Conservation (phyloP, 2,329 filamentous ascomycete species). For the Aspergillus tamarii region DNA sequence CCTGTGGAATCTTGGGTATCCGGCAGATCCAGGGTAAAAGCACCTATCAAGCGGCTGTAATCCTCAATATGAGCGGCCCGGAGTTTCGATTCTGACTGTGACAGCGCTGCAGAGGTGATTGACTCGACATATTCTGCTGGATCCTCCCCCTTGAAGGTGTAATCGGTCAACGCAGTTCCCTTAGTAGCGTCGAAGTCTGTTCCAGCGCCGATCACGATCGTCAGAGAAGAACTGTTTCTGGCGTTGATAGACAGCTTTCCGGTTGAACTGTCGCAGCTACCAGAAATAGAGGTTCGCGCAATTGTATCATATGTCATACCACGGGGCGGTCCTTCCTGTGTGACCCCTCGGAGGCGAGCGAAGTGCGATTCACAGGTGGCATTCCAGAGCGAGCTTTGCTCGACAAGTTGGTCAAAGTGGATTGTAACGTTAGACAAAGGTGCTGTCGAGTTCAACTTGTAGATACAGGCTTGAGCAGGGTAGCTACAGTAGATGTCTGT, state of each 20-base stretch:
- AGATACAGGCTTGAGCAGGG: slow-evolving; percentile 47
- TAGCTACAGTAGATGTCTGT: slow-evolving; percentile 29
- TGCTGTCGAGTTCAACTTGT: slow-evolving; percentile 33
- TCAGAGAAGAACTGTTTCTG: not conserved
- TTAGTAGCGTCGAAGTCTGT: slow-evolving; percentile 55
- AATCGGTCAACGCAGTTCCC: slow-evolving; percentile 49
- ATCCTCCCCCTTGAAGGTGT: slow-evolving; percentile 54
- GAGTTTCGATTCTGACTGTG: slow-evolving; percentile 15
- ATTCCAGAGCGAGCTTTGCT: slow-evolving; percentile 20
- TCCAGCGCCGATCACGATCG: slow-evolving; percentile 48
- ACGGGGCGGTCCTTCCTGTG: not conserved
- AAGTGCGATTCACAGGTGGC: not conserved
- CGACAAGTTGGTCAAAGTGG: slow-evolving; percentile 42
- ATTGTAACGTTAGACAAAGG: slow-evolving; percentile 47
- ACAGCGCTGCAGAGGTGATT: slow-evolving; percentile 22
- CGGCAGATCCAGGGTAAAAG: slow-evolving; percentile 48
- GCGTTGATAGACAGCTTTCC: slow-evolving; percentile 2
- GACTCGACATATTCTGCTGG: slow-evolving; percentile 44
- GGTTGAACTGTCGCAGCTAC: slow-evolving; percentile 31
- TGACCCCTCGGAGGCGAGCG: not conserved
- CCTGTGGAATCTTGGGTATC: slow-evolving; percentile 17
- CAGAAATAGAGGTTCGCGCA: slow-evolving; percentile 15
- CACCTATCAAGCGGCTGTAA: slow-evolving; percentile 15
- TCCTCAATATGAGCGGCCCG: slow-evolving; percentile 22
- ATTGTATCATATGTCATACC: not conserved